Evolutionary conservation across 2,329 filamentous ascomycete species (phyloP).

Genomic region (Pseudogymnoascus sp.): DNA sequence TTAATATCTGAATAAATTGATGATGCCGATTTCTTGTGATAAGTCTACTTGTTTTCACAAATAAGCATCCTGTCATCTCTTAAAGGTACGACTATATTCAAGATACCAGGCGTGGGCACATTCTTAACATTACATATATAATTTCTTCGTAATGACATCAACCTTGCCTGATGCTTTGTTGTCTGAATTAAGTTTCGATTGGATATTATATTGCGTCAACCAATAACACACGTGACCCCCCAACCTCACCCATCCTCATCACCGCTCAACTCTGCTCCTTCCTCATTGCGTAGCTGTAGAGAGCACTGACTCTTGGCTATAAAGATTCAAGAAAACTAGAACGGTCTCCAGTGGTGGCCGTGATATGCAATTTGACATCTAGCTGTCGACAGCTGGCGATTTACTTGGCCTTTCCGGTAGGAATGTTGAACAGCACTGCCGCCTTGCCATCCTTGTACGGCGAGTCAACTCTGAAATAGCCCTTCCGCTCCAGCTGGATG

Average conservation of each 20-base stretch:
- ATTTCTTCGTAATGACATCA: background rate
- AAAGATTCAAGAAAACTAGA: no score
- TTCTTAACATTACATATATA: background rate
- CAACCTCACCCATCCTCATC: no score
- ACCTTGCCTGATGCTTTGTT: background rate
- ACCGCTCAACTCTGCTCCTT: no score
- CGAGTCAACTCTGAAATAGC: constrained; percentile 78
- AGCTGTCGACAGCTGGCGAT: background rate
- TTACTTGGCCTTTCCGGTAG: constrained; percentile 50
- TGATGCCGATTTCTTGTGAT: background rate
- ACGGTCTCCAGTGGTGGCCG: no score
- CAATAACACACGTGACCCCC: no score
- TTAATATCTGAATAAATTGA: background rate
- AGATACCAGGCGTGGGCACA: background rate
- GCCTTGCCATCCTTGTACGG: constrained; percentile 49
- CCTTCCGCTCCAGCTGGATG: constrained; percentile 89
- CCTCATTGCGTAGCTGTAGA: no score
- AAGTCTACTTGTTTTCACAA: background rate
- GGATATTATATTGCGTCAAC: background rate
- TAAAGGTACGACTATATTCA: background rate
- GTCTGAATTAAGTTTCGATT: background rate
- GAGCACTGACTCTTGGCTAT: no score
- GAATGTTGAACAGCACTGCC: constrained; percentile 61
- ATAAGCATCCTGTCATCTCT: background rate
- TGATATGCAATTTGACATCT: no score